These are phyloP conservation scores for Purpureocillium lavendulum DNA, from an alignment of 2,329 filamentous ascomycete genomes.

Conservation along the genomic window DNA sequence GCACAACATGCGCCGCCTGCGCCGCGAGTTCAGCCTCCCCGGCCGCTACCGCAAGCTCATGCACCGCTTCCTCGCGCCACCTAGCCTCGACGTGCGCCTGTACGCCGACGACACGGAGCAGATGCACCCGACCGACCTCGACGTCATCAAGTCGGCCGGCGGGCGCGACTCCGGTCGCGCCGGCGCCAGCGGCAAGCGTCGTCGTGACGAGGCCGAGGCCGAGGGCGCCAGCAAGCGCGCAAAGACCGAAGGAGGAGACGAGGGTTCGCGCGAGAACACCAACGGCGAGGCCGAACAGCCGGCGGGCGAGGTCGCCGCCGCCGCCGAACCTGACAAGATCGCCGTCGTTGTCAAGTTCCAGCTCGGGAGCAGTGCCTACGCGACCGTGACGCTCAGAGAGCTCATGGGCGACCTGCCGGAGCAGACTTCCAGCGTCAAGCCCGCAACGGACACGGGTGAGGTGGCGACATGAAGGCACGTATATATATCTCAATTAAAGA, in stretches of 20 bases:
- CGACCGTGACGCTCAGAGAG: constrained; percentile 74
- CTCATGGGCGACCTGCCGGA: constrained; percentile 48
- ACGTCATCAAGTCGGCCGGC: constrained; percentile 45
- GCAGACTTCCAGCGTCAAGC: constrained; percentile 4
- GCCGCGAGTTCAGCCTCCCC: constrained; percentile 80
- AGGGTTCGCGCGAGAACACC: constrained; percentile 4
- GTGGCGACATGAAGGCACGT: neutral
- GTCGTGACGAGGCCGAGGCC: constrained; percentile 7
- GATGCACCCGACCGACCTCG: constrained; percentile 80
- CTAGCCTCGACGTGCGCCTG: constrained; percentile 59
- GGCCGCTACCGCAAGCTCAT: constrained; percentile 85
- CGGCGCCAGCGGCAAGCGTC: constrained; percentile 8
- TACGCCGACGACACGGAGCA: constrained; percentile 71
- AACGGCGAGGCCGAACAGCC: constrained; percentile 1
- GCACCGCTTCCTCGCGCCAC: constrained; percentile 56
- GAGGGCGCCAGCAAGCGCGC: constrained; percentile 12
- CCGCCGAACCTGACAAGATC: constrained; percentile 32
- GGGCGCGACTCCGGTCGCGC: constrained; percentile 4
- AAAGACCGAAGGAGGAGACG: constrained; percentile 3
- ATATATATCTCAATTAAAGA: neutral
- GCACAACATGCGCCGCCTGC: constrained; percentile 74
- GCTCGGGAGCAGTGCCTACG: constrained; percentile 72
- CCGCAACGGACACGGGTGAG: neutral
- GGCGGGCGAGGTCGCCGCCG: constrained; percentile 5
- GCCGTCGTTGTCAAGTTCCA: constrained; percentile 68